Conservation (phyloP, 129 eudicot genomes). For the Flaveria robusta region DNA sequence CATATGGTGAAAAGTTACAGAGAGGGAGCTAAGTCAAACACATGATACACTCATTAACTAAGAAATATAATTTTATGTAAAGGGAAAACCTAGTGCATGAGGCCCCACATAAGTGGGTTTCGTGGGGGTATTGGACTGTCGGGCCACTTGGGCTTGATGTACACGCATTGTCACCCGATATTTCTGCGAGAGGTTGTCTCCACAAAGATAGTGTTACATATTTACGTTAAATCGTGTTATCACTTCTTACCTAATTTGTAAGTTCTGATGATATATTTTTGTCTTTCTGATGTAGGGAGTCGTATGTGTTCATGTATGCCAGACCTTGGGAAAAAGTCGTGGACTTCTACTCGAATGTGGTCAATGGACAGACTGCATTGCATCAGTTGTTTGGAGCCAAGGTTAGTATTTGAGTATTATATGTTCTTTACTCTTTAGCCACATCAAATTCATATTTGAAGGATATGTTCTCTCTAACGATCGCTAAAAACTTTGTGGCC, state of each 20-base stretch:
- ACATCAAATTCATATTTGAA: neutral
- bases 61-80: too few species aligned
- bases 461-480: neutral
- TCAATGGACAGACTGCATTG: slow-evolving; percentile 54
- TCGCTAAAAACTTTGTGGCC: neutral
- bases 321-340: slow-evolving; percentile 78
- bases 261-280: neutral
- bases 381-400: slow-evolving; percentile 50
- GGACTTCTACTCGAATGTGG: slow-evolving; percentile 67
- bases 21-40: too few species aligned
- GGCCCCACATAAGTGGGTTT: too few species aligned
- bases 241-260: neutral
- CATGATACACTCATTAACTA: too few species aligned
- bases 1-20: too few species aligned
- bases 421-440: slow-evolving; percentile 1
- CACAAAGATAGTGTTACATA: too few species aligned
- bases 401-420: slow-evolving; percentile 42
- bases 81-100: too few species aligned
- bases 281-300: slow-evolving; percentile 58
- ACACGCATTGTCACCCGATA: too few species aligned
- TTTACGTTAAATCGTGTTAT: neutral
- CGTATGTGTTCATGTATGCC: slow-evolving; percentile 75
- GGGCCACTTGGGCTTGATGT: too few species aligned
- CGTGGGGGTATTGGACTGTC: too few species aligned
- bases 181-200: too few species aligned